phyloP scores from a whole-genome alignment of 129 eudicot genomes.

The Tagetes patula region DNA sequence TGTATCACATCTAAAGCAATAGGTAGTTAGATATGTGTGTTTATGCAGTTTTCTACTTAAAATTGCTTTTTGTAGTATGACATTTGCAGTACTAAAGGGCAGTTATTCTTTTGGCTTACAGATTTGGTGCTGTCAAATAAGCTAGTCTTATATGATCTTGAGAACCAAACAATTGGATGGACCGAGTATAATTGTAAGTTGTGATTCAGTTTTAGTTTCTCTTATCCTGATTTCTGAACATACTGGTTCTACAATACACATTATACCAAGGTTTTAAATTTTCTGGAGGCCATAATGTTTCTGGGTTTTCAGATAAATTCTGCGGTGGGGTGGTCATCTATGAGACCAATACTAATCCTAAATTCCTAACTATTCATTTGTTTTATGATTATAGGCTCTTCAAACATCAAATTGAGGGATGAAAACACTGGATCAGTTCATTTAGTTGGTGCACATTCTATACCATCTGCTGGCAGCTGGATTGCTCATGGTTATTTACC shows the following conservation, averaged over 20 bases:
- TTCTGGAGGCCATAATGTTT: neutral
- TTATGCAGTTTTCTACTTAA: neutral
- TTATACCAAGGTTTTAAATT: neutral
- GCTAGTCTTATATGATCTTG: slow-evolving; percentile 81
- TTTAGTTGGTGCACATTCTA: slow-evolving; percentile 66
- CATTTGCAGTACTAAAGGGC: neutral
- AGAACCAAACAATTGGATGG: slow-evolving; percentile 83
- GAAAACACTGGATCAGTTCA: slow-evolving; percentile 71
- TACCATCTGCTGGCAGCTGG: slow-evolving; percentile 35
- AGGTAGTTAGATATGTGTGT: neutral
- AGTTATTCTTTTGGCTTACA: slow-evolving; percentile 38
- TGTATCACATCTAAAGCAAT: neutral
- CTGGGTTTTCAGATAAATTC: neutral
- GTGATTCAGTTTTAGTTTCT: slow-evolving; percentile 3
- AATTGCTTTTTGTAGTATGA: neutral
- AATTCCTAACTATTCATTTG: neutral
- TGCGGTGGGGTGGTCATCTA: neutral
- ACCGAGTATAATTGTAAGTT: slow-evolving; percentile 80
- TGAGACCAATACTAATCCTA: neutral
- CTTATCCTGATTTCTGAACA: neutral
- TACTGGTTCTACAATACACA: neutral
- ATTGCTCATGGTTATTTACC: slow-evolving; percentile 25
- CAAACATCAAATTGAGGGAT: slow-evolving; percentile 64
- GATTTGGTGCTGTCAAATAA: slow-evolving; percentile 81
- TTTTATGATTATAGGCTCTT: slow-evolving; percentile 51